These are phyloP conservation scores for Oxyria digyna DNA, from an alignment of 148 eudicot genomes.

Conservation along the genomic window DNA sequence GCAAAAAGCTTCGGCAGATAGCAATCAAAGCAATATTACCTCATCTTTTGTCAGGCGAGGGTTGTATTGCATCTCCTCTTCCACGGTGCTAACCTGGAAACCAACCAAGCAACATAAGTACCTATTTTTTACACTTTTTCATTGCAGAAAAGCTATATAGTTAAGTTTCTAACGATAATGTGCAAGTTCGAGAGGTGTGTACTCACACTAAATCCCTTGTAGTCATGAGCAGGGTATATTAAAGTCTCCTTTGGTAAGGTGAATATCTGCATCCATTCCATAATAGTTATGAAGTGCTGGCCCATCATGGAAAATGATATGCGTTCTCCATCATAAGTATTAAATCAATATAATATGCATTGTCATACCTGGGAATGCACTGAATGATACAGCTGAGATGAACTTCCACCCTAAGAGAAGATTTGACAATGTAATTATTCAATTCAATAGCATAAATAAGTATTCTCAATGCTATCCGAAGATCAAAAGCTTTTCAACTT, in stretches of 20 bases:
- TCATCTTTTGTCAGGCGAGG: slow-evolving; percentile 86
- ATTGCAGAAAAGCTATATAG: background rate
- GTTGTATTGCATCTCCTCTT: slow-evolving; percentile 78
- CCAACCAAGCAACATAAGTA: background rate
- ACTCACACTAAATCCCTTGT: slow-evolving; percentile 85
- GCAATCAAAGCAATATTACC: slow-evolving; percentile 22
- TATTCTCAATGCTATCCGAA: background rate
- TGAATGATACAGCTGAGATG: slow-evolving; percentile 66
- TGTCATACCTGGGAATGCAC: slow-evolving; percentile 82
- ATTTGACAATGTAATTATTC: background rate
- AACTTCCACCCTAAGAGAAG: slow-evolving; percentile 71
- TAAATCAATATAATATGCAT: background rate
- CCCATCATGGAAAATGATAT: background rate
- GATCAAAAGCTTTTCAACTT: background rate
- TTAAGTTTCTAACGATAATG: background rate
- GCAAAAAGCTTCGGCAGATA: background rate
- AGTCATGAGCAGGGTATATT: slow-evolving; percentile 93
- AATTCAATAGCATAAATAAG: background rate
- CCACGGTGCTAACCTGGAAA: slow-evolving; percentile 80
- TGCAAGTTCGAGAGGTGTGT: background rate
- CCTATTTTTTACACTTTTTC: background rate
- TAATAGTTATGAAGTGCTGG: background rate
- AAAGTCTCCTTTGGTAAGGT: slow-evolving; percentile 81
- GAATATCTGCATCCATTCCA: slow-evolving; percentile 54
- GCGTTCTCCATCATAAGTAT: background rate